Conservation (phyloP, 306 rosid genomes). For the Ormosia semicastrata region DNA sequence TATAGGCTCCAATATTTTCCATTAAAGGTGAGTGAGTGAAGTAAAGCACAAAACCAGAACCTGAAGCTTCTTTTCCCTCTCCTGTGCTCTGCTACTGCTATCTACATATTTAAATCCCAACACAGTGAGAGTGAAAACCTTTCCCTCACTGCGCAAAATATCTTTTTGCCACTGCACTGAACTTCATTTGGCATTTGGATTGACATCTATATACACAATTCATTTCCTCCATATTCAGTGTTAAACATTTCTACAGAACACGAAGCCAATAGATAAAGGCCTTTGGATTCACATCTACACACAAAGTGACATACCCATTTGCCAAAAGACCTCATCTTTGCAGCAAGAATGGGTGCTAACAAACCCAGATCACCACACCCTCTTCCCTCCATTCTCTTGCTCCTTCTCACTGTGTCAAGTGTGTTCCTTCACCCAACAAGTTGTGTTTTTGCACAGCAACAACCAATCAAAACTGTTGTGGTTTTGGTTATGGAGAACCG, state of each 20-base stretch:
- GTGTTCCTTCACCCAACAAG: slow-evolving; percentile 33
- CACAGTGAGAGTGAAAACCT: background rate
- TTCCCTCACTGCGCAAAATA: background rate
- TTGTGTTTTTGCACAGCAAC: slow-evolving; percentile 36
- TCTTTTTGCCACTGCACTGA: background rate
- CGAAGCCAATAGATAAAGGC: background rate
- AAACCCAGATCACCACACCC: slow-evolving; percentile 26
- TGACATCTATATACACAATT: slow-evolving; percentile 4
- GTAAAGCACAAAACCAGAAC: slow-evolving; percentile 35
- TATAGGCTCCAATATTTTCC: background rate
- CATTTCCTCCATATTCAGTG: slow-evolving; percentile 3
- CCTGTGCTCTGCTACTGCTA: background rate
- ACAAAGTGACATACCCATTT: slow-evolving; percentile 2
- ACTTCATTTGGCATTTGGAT: background rate
- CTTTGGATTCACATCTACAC: background rate
- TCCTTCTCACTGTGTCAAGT: slow-evolving; percentile 52
- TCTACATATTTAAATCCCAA: background rate
- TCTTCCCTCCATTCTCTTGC: slow-evolving; percentile 38
- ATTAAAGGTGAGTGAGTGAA: background rate
- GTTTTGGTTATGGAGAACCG: slow-evolving; percentile 95
- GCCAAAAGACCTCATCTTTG: slow-evolving; percentile 24
- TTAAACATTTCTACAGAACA: background rate
- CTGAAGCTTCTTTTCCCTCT: slow-evolving; percentile 41
- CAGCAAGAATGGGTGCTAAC: slow-evolving; percentile 24
- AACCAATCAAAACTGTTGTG: slow-evolving; percentile 82